Percentiles rank a stretch among this genome's conserved stretches.
phyloP scores from a whole-genome alignment of 306 rosid genomes.

The Albizia julibrissin region DNA sequence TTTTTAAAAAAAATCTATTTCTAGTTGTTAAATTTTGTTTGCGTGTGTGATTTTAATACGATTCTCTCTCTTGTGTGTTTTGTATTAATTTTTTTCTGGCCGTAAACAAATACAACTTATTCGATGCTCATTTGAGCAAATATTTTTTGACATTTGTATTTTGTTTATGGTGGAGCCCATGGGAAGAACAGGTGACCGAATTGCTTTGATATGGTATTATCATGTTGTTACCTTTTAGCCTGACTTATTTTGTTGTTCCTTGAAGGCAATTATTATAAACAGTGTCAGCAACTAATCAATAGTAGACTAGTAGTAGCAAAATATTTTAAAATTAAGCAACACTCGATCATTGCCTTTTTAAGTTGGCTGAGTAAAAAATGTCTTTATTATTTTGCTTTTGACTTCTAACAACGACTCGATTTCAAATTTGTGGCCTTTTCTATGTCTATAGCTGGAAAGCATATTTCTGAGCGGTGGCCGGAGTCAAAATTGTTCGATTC shows the following conservation, averaged over 20 bases:
- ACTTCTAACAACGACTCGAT: slow-evolving; percentile 16
- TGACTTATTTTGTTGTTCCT: neutral
- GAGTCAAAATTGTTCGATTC: neutral
- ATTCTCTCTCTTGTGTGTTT: slow-evolving; percentile 24
- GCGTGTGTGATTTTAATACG: neutral
- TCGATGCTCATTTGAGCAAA: slow-evolving; percentile 23
- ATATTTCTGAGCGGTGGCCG: neutral
- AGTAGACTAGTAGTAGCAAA: neutral
- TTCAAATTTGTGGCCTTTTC: slow-evolving; percentile 1
- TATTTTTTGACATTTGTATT: neutral
- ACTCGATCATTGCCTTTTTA: neutral
- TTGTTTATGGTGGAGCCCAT: neutral
- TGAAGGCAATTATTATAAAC: neutral
- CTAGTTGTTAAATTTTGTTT: slow-evolving; percentile 15
- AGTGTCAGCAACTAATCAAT: neutral
- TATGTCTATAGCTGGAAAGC: slow-evolving; percentile 11
- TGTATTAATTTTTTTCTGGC: neutral
- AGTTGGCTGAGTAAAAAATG: neutral
- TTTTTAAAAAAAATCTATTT: neutral
- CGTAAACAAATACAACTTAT: slow-evolving; percentile 14
- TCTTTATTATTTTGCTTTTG: slow-evolving; percentile 1
- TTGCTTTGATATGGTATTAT: slow-evolving; percentile 25
- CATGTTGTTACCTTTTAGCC: neutral
- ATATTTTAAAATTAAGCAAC: neutral
- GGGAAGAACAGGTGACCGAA: slow-evolving; percentile 17